phyloP scores from a whole-genome alignment of 2,329 filamentous ascomycete genomes.

The Talaromyces sp. region DNA sequence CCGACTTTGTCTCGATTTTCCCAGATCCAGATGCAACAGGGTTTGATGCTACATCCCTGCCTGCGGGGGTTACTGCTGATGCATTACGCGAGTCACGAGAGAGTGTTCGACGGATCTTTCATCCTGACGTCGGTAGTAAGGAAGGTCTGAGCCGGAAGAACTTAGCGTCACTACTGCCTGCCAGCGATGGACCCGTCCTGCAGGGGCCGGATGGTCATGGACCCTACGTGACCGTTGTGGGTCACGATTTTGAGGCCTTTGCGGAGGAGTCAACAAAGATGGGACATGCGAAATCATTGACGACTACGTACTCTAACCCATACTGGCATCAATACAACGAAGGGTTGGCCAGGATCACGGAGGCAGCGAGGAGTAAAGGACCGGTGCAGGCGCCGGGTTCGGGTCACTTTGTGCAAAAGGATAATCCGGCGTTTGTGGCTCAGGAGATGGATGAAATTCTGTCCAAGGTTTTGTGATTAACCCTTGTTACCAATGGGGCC shows the following conservation, averaged over 20 bases:
- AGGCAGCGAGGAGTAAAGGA: slow-evolving; percentile 38
- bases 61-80: slow-evolving; percentile 36
- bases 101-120: slow-evolving; percentile 42
- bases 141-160: slow-evolving; percentile 51
- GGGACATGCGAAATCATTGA: slow-evolving; percentile 38
- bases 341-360: slow-evolving; percentile 47
- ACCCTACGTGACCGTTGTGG: slow-evolving; percentile 50
- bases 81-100: slow-evolving; percentile 34
- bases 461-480: slow-evolving; percentile 17
- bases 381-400: slow-evolving; percentile 48
- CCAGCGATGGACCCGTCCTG: slow-evolving; percentile 42
- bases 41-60: slow-evolving; percentile 45
- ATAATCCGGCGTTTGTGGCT: slow-evolving; percentile 49
- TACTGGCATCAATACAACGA: slow-evolving; percentile 55
- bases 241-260: slow-evolving; percentile 54
- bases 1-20: slow-evolving; percentile 54
- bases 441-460: slow-evolving; percentile 26
- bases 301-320: slow-evolving; percentile 52
- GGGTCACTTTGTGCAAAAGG: slow-evolving; percentile 56
- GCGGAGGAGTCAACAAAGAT: slow-evolving; percentile 43
- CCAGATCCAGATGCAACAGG: slow-evolving; percentile 51
- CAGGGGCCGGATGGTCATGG: slow-evolving; percentile 31
- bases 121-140: slow-evolving; percentile 48
- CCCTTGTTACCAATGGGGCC: not conserved
- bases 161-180: slow-evolving; percentile 44